These are phyloP conservation scores for Pilaira anomala DNA, from an alignment of 192 early-diverging fungal species.

Conservation along the genomic window DNA sequence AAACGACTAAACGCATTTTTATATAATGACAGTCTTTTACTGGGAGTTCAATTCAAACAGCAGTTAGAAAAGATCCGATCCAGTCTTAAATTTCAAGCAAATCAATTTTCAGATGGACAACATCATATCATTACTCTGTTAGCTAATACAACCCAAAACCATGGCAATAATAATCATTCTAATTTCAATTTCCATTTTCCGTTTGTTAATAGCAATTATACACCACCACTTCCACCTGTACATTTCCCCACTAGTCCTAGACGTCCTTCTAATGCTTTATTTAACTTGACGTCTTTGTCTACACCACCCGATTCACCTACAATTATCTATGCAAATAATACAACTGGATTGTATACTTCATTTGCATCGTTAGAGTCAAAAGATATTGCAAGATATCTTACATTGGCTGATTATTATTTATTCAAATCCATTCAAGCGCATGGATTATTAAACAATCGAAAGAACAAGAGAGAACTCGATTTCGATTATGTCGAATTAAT, in stretches of 20 bases:
- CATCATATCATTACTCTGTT: not conserved
- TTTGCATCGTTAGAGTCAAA: slow-evolving; percentile 6
- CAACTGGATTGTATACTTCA: not conserved
- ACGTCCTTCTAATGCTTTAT: slow-evolving; percentile 2
- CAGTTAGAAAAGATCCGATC: slow-evolving; percentile 30
- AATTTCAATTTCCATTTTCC: slow-evolving; percentile 1
- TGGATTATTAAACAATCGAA: slow-evolving; percentile 26
- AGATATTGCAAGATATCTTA: slow-evolving; percentile 38
- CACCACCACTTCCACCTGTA: slow-evolving; percentile 10
- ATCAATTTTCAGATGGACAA: not conserved
- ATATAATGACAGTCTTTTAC: slow-evolving; percentile 34
- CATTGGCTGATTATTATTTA: slow-evolving; percentile 42
- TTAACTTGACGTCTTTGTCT: not conserved
- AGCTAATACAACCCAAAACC: not conserved
- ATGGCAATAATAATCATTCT: not conserved
- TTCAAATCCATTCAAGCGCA: slow-evolving; percentile 37
- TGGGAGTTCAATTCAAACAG: slow-evolving; percentile 33
- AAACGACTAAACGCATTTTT: slow-evolving; percentile 50
- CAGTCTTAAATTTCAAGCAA: slow-evolving; percentile 13
- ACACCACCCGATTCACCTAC: slow-evolving; percentile 28
- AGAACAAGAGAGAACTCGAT: not conserved
- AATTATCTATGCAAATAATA: slow-evolving; percentile 4
- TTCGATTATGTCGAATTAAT: slow-evolving; percentile 31
- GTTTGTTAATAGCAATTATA: not conserved
- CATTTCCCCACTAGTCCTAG: not conserved